These are phyloP conservation scores for Verticillium zaregamsianum DNA, from an alignment of 2,329 filamentous ascomycete species.

Conservation along the genomic window DNA sequence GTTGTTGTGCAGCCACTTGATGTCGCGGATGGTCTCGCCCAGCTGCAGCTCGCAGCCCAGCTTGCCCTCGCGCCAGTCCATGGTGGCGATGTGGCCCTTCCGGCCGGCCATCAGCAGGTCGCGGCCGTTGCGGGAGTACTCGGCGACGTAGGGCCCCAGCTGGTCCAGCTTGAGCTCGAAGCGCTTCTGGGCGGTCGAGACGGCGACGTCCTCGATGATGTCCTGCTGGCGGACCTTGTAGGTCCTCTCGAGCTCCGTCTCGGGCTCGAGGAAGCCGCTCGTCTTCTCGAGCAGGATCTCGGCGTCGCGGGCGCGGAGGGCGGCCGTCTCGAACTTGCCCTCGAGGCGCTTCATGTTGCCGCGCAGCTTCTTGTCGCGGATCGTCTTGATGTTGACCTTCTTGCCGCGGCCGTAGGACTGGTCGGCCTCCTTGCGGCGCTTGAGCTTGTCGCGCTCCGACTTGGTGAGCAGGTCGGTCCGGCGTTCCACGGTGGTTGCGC, in stretches of 20 bases:
- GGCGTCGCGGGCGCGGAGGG: conserved; percentile 84
- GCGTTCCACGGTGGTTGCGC: conserved; percentile 45
- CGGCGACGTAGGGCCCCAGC: conserved; percentile 81
- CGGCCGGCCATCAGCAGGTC: conserved; percentile 80
- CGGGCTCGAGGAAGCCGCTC: conserved; percentile 80
- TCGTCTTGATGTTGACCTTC: conserved; percentile 64
- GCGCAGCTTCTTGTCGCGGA: conserved; percentile 88
- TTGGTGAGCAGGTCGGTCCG: conserved; percentile 49
- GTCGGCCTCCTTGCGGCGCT: conserved; percentile 59
- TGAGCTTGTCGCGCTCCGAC: conserved; percentile 45
- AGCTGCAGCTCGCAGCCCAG: conserved; percentile 88
- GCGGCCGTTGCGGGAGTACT: conserved; percentile 87
- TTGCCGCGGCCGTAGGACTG: conserved; percentile 81
- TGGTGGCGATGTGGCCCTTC: conserved; percentile 92
- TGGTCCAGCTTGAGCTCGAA: conserved; percentile 83
- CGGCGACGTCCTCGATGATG: conserved; percentile 66
- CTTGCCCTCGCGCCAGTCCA: conserved; percentile 94
- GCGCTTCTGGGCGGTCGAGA: conserved; percentile 86
- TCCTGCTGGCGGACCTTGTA: conserved; percentile 91
- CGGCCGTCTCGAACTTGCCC: conserved; percentile 74
- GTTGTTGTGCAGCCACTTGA: conserved; percentile 90
- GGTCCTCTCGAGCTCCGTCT: conserved; percentile 83
- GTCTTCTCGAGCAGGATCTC: conserved; percentile 91
- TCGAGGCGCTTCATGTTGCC: conserved; percentile 76
- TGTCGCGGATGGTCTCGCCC: conserved; percentile 84